phyloP scores from a whole-genome alignment of 73 alveolate species.

The Paramecium octaurelia region DNA sequence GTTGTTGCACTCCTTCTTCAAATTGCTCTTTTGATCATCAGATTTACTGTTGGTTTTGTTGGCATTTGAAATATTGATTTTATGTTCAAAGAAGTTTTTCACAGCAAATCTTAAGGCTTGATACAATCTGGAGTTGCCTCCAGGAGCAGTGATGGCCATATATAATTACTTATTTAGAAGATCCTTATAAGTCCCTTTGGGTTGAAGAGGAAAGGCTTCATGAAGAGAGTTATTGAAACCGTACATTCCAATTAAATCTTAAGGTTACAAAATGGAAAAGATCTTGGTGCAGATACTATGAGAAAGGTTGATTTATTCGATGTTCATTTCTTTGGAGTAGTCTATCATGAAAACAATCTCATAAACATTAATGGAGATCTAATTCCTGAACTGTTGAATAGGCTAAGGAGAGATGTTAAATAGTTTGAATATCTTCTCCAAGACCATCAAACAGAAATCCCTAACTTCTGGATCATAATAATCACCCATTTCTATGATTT shows the following conservation, averaged over 20 bases:
- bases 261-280: neutral
- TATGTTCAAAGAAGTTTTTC: constrained; percentile 35
- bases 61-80: neutral
- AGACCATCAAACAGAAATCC: constrained; percentile 22
- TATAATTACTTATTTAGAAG: neutral
- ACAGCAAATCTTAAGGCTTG: constrained; percentile 6
- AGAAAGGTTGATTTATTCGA: constrained; percentile 25
- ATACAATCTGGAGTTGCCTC: constrained; percentile 20
- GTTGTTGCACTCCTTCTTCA: neutral
- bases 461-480: constrained; percentile 48
- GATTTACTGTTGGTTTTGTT: neutral
- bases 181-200: constrained; percentile 40
- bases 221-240: constrained; percentile 40
- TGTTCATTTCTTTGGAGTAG: constrained; percentile 18
- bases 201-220: constrained; percentile 50
- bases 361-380: constrained; percentile 11
- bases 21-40: neutral
- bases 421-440: constrained; percentile 8
- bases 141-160: constrained; percentile 49
- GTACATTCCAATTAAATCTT: constrained; percentile 43
- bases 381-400: neutral
- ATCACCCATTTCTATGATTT: constrained; percentile 29
- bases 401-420: neutral
- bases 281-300: constrained; percentile 25
- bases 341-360: constrained; percentile 37